phyloP scores from a whole-genome alignment of 345 rosid genomes.

The Arabidopsis arenosa region DNA sequence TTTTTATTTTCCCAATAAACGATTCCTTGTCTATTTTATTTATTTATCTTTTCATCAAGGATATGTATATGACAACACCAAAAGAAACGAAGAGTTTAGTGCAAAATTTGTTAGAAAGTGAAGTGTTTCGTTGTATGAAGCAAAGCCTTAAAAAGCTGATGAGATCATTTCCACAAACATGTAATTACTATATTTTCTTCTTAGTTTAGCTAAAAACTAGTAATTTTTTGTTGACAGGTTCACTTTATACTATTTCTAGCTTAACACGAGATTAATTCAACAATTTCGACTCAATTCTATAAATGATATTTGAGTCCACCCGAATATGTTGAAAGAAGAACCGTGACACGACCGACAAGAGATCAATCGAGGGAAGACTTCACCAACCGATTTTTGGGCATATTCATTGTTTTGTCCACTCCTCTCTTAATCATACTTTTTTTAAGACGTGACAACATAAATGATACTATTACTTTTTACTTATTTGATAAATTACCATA shows the following conservation, averaged over 20 bases:
- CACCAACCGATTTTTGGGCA: not conserved
- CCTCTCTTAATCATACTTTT: not conserved
- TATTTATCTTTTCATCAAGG: not conserved
- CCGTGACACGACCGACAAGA: not conserved
- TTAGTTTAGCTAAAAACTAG: no score
- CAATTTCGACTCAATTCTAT: not conserved
- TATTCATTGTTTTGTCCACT: slow-evolving; percentile 8
- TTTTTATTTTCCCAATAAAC: slow-evolving; percentile 25
- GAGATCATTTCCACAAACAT: no score
- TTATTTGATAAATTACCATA: not conserved
- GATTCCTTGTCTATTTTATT: not conserved
- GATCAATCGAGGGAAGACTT: slow-evolving; percentile 1
- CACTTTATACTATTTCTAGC: not conserved
- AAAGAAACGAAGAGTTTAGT: not conserved
- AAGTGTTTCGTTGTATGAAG: no score
- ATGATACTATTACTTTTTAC: slow-evolving; percentile 1
- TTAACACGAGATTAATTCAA: not conserved
- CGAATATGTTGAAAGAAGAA: not conserved
- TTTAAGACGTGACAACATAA: not conserved
- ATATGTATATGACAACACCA: not conserved
- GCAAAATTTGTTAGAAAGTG: no score
- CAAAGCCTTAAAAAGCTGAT: no score
- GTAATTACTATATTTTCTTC: no score
- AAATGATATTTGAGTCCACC: not conserved
- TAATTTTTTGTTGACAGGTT: not conserved